Evolutionary conservation across 2,329 filamentous ascomycete species (phyloP), one percentile per base, ranked within the genome.

Genomic region (Trichoderma aggressivum): DNA sequence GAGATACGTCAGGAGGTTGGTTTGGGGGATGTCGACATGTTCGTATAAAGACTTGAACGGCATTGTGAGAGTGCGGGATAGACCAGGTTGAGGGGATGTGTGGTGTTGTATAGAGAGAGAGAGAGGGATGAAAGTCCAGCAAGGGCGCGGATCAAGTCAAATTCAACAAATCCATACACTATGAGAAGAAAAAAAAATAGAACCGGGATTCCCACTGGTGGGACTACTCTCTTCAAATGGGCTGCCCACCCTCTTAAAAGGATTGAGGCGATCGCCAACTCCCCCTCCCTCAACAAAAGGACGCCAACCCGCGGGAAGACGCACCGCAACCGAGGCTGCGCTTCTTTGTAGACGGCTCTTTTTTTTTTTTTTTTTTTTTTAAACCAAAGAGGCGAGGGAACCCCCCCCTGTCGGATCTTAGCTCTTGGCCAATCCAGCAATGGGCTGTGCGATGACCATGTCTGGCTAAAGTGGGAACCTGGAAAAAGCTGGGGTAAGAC

Each of bases 1-100:
- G 53, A 82, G 73, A 71, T 82, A 81, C 39, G 74, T 77, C 47
- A 83, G 76, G 72, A 83, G 76, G 76, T 85, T 86, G 74, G 79
- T 83, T 78, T 84, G 79, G 8, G 83, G 83, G 34, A 86, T 81
- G 73, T 82, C 77, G 53, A 86, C 71, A 14, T 75, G 60, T 5
- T 81, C 81, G 71, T 82, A 86, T 3, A 79, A 81, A 7, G 84
- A 86, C 5, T 75, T 78, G 79, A 83, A 79, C 47, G 81, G 78
- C 84, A 86, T 84, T 14, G 59, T 75, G 71, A n/a, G 24, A 28
- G 55, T 12, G 26, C 8, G 28, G 7, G 24, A 55, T 14, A 14
- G n/a, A 50, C 1, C 16, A 8, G 55, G n/a, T 58, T n/a, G n/a
- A n/a, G n/a, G 18, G 1, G 36, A 7, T 39, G 36, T 18, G 36